Evolutionary conservation across 1,284 basidiomycete species (phyloP), one percentile per base, ranked within the genome.

Genomic region (Papiliotrema flavescens): DNA sequence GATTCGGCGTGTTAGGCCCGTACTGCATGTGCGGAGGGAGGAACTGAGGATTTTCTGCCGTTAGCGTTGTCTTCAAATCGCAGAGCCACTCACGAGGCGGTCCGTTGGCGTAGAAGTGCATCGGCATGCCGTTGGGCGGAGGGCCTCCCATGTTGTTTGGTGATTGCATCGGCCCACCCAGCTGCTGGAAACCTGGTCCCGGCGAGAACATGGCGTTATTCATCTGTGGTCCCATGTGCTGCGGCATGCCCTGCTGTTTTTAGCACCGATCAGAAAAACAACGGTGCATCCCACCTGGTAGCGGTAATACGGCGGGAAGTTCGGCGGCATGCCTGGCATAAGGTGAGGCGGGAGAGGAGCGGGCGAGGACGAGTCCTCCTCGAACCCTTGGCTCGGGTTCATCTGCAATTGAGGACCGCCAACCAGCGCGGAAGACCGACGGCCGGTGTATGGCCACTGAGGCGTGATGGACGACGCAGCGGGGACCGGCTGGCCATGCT

Each of bases 371-470:
- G 49, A 26, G 20, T 63, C 64, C 17, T 69, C 68, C 0, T 69
- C 68, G 51, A 64, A 59, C 7, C 37, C 44, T 32, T 32, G 28
- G 28, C 28, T 32, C 28, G 28, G 28, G 28, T 32, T 32, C 28
- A 32, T 32, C 11, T 32, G 28, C 28, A 32, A 32, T 11, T 32
- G 28, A 6, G 28, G 28, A 32, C 28, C 28, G 28, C 28, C 28
- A 11, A 32, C 11, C 5, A 32, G 28, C 5, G 28, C 28, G 28
- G 28, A 82, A 74, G 88, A 91, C 42, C 89, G 85, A 76, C 92
- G 91, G 66, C 92, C 92, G 62, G 78, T 87, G 77, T 89, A 95
- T 24, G 88, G 88, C 93, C 92, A 96, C 61, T 82, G 80, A 1
- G 88, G 81, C 22, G 80, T 77, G 61, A 90, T 82, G 63, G 83